These are phyloP conservation scores for Pyricularia grisea DNA, from an alignment of 2,329 filamentous ascomycete species.

Conservation along the genomic window DNA sequence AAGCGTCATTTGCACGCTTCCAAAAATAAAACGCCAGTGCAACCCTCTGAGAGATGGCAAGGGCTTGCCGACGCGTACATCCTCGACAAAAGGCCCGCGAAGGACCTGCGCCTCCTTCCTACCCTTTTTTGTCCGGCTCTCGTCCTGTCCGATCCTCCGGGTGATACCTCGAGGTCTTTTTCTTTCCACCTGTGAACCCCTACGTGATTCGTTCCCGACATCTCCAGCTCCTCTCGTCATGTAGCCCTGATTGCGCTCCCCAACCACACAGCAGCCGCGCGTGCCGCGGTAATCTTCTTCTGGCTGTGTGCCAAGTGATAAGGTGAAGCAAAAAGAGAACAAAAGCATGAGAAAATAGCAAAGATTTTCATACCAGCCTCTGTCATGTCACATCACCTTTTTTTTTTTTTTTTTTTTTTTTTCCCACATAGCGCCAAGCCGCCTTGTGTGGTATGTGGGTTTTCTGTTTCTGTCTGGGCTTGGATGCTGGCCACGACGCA, in stretches of 20 bases:
- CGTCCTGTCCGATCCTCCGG: neutral
- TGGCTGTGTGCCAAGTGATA: neutral
- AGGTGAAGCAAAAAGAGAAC: neutral
- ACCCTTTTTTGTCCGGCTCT: neutral
- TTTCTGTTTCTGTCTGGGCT: too few species aligned
- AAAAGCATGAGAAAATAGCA: too few species aligned
- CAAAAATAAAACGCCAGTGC: neutral
- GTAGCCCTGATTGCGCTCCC: neutral
- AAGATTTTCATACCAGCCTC: too few species aligned
- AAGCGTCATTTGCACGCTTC: neutral
- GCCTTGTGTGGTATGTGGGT: too few species aligned
- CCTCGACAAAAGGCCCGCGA: neutral
- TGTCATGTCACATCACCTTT: too few species aligned
- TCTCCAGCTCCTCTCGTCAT: neutral
- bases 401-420: too few species aligned
- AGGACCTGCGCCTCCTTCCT: neutral
- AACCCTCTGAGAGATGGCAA: neutral
- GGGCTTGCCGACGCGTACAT: neutral
- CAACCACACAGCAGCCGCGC: neutral
- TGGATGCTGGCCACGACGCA: too few species aligned
- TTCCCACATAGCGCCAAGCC: too few species aligned
- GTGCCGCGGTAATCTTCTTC: neutral
- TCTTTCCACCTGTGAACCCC: neutral
- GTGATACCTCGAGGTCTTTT: neutral
- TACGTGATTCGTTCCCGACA: neutral